Evolutionary conservation across 2,329 filamentous ascomycete species (phyloP).

Genomic region (Cercospora sp.): DNA sequence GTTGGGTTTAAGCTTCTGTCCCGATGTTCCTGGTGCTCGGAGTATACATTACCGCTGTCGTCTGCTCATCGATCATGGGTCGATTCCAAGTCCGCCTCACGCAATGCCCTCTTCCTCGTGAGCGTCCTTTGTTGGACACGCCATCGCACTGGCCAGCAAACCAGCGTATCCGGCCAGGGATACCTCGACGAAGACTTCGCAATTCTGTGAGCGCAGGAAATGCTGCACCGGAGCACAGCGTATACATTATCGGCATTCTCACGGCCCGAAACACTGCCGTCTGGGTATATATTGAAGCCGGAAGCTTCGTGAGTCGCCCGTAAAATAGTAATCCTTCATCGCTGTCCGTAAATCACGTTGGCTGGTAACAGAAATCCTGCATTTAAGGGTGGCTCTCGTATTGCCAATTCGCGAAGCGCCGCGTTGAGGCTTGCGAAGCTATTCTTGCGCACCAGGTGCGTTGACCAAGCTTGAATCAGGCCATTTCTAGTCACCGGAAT

Average conservation of each 20-base stretch:
- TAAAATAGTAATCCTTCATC: not conserved
- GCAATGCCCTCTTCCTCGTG: not conserved
- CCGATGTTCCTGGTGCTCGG: slow-evolving; percentile 4
- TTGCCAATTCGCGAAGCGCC: not conserved
- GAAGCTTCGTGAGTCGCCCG: slow-evolving; percentile 5
- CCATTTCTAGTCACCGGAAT: not conserved
- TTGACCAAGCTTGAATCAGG: not conserved
- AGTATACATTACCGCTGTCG: not conserved
- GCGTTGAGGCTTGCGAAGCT: not conserved
- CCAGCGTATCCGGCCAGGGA: not conserved
- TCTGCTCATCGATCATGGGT: not conserved
- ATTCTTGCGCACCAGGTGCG: not conserved
- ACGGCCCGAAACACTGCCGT: slow-evolving; percentile 7
- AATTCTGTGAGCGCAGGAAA: not conserved
- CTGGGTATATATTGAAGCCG: not conserved
- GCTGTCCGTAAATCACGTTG: not conserved
- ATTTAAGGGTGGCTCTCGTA: not conserved
- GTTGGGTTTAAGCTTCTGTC: slow-evolving; percentile 5
- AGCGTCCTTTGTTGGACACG: not conserved
- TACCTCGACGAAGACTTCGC: not conserved
- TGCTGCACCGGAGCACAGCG: not conserved
- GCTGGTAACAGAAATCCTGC: not conserved
- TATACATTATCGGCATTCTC: not conserved
- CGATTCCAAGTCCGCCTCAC: not conserved
- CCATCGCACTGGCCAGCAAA: not conserved